phyloP scores from a whole-genome alignment of 495 filamentous ascomycete species.

The Penicillium soppii region DNA sequence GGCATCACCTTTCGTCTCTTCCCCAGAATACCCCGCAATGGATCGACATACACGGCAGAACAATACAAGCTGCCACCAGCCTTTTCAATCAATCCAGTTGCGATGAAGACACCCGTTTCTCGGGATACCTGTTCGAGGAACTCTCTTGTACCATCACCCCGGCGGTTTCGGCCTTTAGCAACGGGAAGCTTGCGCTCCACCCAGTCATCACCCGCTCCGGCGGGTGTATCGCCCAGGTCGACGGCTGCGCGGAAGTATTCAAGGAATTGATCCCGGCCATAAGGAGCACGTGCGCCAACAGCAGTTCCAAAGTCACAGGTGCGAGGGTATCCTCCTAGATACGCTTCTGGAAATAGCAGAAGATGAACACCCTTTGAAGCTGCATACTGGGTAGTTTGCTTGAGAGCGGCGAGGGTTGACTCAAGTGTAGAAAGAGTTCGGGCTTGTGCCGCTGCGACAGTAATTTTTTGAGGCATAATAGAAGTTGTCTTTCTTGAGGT shows the following conservation, averaged over 20 bases:
- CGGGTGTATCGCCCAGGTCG: conserved; percentile 83
- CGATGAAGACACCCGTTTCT: conserved; percentile 77
- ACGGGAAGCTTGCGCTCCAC: conserved; percentile 58
- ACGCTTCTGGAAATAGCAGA: conserved; percentile 90
- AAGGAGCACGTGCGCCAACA: conserved; percentile 64
- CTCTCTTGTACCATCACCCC: conserved; percentile 88
- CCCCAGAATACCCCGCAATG: conserved; percentile 65
- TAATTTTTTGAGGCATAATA: conserved; percentile 52
- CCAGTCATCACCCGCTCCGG: conserved; percentile 73
- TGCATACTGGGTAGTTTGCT: conserved; percentile 43
- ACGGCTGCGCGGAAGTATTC: conserved; percentile 75
- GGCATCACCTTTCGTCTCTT: conserved; percentile 97
- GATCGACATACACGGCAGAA: conserved; percentile 79
- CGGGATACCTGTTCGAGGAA: conserved; percentile 69
- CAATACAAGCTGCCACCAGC: conserved; percentile 84
- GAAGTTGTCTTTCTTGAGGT: neutral
- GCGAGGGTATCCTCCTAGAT: conserved; percentile 88
- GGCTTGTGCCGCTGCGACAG: conserved; percentile 60
- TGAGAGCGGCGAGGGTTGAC: conserved; percentile 67
- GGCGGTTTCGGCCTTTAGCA: conserved; percentile 42
- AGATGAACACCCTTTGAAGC: conserved; percentile 57
- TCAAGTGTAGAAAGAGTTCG: conserved; percentile 63
- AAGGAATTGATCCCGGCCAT: conserved; percentile 81
- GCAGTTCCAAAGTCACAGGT: conserved; percentile 74
- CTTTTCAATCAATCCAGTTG: conserved; percentile 76